phyloP scores from a whole-genome alignment of 257 asterid species.

The Ilex asprella region DNA sequence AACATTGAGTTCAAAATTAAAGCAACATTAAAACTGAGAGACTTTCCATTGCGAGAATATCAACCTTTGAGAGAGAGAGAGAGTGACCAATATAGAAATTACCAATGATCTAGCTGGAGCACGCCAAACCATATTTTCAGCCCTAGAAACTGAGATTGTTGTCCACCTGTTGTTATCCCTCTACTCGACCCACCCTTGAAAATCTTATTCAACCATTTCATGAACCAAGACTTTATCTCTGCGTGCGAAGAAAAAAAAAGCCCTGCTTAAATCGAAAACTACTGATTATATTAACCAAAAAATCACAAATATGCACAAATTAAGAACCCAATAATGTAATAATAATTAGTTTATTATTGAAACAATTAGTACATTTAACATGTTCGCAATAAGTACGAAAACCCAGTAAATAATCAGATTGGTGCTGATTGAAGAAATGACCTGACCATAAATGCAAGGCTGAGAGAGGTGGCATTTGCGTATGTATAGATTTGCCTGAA shows the following conservation, averaged over 20 bases:
- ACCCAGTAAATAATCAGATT: not conserved
- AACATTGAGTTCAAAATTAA: too few species aligned
- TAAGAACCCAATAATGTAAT: too few species aligned
- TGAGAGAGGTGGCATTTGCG: constrained; percentile 71
- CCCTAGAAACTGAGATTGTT: constrained; percentile 65
- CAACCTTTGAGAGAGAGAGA: too few species aligned
- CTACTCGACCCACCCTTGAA: constrained; percentile 60
- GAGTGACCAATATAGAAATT: constrained; percentile 3
- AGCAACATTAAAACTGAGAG: too few species aligned
- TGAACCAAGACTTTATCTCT: constrained; percentile 81
- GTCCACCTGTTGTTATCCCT: constrained; percentile 24
- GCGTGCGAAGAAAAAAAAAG: constrained; percentile 54
- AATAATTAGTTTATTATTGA: too few species aligned
- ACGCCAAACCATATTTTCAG: constrained; percentile 76
- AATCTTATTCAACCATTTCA: constrained; percentile 83
- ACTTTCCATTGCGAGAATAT: too few species aligned
- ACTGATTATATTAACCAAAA: not conserved
- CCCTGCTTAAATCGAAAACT: constrained; percentile 50
- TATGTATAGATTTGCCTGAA: constrained; percentile 29
- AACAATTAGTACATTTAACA: too few species aligned
- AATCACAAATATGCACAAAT: too few species aligned
- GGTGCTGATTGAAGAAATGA: constrained; percentile 1
- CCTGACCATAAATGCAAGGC: constrained; percentile 75
- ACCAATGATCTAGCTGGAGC: constrained; percentile 70
- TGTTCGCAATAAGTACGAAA: not conserved